Percentiles rank a stretch among this genome's conserved stretches.
Evolutionary conservation across 805 yeast genomes (phyloP).

Genomic region (Suhomyces xylopsoci): DNA sequence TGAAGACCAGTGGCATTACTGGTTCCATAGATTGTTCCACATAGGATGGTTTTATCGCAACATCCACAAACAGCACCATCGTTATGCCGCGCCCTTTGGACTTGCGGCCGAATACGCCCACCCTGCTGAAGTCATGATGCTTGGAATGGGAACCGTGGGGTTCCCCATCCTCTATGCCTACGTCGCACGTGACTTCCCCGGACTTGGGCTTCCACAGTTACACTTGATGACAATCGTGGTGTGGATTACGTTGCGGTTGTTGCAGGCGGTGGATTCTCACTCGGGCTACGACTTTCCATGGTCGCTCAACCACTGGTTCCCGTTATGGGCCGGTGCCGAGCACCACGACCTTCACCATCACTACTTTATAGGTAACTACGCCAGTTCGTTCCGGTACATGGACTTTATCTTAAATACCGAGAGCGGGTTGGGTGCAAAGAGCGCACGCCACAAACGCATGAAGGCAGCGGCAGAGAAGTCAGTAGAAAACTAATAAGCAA

Average conservation of each 20-base stretch:
- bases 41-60: conserved; percentile 54
- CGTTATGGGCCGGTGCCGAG: conserved; percentile 65
- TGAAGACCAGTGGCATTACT: conserved; percentile 61
- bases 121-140: conserved; percentile 54
- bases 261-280: conserved; percentile 61
- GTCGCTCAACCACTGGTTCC: conserved; percentile 54
- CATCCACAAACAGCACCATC: conserved; percentile 59
- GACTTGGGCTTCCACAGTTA: conserved; percentile 26
- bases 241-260: conserved; percentile 52
- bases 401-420: conserved; percentile 52
- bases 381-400: conserved; percentile 59
- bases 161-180: conserved; percentile 55
- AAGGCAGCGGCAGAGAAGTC: conserved; percentile 39
- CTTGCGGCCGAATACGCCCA: conserved; percentile 62
- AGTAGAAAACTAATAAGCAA: neutral
- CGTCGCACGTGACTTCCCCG: conserved; percentile 32
- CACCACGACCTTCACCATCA: conserved; percentile 63
- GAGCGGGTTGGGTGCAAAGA: conserved; percentile 54
- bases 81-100: conserved; percentile 63
- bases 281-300: conserved; percentile 63
- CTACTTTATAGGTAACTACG: conserved; percentile 56
- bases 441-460: conserved; percentile 44
- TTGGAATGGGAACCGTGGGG: conserved; percentile 61
- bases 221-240: conserved; percentile 53
- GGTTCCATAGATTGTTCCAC: conserved; percentile 57